Base-by-base conservation (phyloP, 495 filamentous ascomycete genomes). In the Podospora bellae-mahoneyi region DNA sequence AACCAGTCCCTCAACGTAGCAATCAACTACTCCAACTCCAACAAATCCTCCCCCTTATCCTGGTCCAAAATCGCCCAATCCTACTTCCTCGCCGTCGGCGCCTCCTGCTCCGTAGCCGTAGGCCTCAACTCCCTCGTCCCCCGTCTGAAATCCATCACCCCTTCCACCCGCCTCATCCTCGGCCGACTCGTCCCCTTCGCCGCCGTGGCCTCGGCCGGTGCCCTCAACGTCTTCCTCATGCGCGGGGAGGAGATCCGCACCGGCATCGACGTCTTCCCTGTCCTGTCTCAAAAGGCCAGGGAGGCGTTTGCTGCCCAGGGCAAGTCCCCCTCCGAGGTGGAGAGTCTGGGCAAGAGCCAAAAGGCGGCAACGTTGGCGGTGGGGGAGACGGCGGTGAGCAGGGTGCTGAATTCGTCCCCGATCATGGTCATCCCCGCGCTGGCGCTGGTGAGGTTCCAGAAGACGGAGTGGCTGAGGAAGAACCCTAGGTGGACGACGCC, bases 1-100 rank as follows among this genome's bases (percentile, higher is more conserved):
- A 99, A 99, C 79, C 95, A 99, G 78, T 97, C 93, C 15, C 91
- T 99, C 68, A 98, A 99, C 75, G 95, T 99, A 19, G 93, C 92
- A 56, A 95, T 99, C 84, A 99, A 99, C 85, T 91, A 86, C 78
- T 89, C 93, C 76, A 99, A 99, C 79, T 91, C 95, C 54, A 99
- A 99, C 85, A 99, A 99, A 75, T 96, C 92, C 19, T 91, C 92
- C 1, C 91, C 94, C 0, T 84, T 97, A 2, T 91, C 91, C 30
- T 85, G 86, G 67, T 86, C 88, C 6, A 92, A 92, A 69, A 88
- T 99, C 71, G 85, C 87, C 66, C 87, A 94, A 74, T 97, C 93
- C 70, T 99, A 98, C 84, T 84, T 91, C 75, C 84, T 97, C 68
- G 95, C 95, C 61, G 96, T 99, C 10, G 87, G 89, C 32, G 94